These are phyloP conservation scores for Sugiyamaella boreocaroliniensis DNA, from an alignment of 805 yeast genomes.

Conservation along the genomic window DNA sequence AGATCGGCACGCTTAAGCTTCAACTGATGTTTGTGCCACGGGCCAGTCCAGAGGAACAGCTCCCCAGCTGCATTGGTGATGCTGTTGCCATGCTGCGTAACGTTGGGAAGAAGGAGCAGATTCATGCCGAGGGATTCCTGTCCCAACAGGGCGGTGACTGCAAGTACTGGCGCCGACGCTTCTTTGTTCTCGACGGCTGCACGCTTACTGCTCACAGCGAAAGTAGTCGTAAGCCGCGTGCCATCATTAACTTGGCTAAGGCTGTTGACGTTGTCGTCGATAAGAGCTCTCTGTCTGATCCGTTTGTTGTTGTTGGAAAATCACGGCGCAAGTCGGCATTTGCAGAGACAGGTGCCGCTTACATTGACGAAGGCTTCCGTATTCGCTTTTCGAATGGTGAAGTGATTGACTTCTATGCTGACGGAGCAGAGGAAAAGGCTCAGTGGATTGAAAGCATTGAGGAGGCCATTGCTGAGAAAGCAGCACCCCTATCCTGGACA, in stretches of 20 bases:
- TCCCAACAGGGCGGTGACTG: slow-evolving; percentile 93
- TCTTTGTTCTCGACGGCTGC: slow-evolving; percentile 64
- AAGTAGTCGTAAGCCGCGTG: slow-evolving; percentile 51
- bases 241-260: slow-evolving; percentile 67
- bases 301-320: slow-evolving; percentile 26
- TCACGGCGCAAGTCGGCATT: slow-evolving; percentile 38
- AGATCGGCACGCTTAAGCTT: slow-evolving; percentile 50
- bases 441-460: slow-evolving; percentile 56
- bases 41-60: slow-evolving; percentile 32
- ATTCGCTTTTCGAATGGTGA: slow-evolving; percentile 74
- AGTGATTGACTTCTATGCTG: slow-evolving; percentile 78
- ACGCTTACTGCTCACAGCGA: slow-evolving; percentile 74
- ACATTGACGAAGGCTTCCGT: slow-evolving; percentile 61
- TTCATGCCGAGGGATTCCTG: slow-evolving; percentile 54
- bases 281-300: slow-evolving; percentile 31
- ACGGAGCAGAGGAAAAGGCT: slow-evolving; percentile 50
- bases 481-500: slow-evolving; percentile 17
- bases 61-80: slow-evolving; percentile 50
- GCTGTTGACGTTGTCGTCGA: slow-evolving; percentile 47
- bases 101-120: slow-evolving; percentile 26
- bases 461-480: slow-evolving; percentile 7
- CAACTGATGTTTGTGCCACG: slow-evolving; percentile 57
- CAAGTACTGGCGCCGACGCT: slow-evolving; percentile 63
- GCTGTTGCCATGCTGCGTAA: slow-evolving; percentile 27
- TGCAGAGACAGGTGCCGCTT: slow-evolving; percentile 39